Conservation (phyloP, 2,329 filamentous ascomycete genomes). For the Penicillium sp. region DNA sequence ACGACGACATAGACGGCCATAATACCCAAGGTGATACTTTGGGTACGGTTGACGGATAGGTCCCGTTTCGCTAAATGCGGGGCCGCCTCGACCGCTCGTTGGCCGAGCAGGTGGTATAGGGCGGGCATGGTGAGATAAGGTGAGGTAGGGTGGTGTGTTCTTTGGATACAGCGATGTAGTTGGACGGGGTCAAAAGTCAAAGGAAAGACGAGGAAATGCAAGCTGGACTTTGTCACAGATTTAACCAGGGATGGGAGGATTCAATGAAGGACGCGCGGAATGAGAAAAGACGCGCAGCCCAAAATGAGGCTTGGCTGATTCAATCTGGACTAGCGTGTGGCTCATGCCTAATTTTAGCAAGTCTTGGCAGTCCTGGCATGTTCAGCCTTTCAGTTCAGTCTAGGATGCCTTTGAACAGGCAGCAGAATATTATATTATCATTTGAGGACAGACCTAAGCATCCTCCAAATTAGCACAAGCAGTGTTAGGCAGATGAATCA, state of each 20-base stretch:
- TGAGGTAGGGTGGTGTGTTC: not conserved
- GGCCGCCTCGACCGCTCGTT: slow-evolving; percentile 26
- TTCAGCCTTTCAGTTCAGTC: not conserved
- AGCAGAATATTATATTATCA: not conserved
- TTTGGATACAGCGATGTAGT: no score
- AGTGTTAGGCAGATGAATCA: no score
- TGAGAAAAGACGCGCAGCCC: not conserved
- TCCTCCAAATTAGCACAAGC: no score
- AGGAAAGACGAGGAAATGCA: slow-evolving; percentile 29
- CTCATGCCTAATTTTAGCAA: slow-evolving; percentile 1
- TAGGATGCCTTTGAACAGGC: not conserved
- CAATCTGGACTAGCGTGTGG: not conserved
- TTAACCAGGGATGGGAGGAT: not conserved
- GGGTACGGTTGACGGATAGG: slow-evolving; percentile 68
- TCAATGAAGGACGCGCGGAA: slow-evolving; percentile 2
- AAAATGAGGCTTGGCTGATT: not conserved
- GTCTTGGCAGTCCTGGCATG: not conserved
- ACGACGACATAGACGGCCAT: slow-evolving; percentile 73
- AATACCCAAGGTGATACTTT: slow-evolving; percentile 71
- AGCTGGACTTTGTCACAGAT: not conserved
- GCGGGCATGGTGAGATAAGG: slow-evolving; percentile 31
- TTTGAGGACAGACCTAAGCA: no score
- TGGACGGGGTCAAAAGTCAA: not conserved
- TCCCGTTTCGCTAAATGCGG: slow-evolving; percentile 54
- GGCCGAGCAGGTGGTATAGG: slow-evolving; percentile 27